Conservation (phyloP, 177 flowering plant species). For the Vitis hybrid region DNA sequence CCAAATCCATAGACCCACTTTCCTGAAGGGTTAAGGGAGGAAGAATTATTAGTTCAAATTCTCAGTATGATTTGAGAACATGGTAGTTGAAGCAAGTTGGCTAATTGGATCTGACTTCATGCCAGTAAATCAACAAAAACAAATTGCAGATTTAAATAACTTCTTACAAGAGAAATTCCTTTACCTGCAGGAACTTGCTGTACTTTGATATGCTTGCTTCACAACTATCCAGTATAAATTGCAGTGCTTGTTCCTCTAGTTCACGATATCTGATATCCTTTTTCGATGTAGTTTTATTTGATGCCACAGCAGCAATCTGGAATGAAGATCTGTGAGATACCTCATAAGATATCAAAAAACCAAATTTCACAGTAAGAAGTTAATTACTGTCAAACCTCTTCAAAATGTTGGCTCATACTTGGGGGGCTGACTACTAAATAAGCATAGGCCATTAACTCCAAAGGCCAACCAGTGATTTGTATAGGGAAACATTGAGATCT, state of each 20-base stretch:
- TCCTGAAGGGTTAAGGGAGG: constrained; percentile 36
- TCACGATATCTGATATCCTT: constrained; percentile 72
- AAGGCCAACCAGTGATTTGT: constrained; percentile 88
- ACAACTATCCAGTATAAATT: constrained; percentile 77
- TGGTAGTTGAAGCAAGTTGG: too few relatives aligned
- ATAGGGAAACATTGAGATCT: constrained; percentile 80
- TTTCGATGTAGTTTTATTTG: constrained; percentile 54
- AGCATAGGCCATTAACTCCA: constrained; percentile 92
- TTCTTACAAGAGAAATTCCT: not conserved
- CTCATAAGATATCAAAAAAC: not conserved
- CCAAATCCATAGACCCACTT: constrained; percentile 83
- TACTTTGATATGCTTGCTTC: constrained; percentile 89
- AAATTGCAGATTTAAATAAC: not conserved
- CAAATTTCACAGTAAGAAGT: not conserved
- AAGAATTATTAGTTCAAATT: not conserved
- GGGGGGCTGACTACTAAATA: constrained; percentile 86
- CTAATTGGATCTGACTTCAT: not conserved
- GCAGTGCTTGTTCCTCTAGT: constrained; percentile 79
- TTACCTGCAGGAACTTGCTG: constrained; percentile 82
- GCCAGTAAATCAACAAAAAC: not conserved
- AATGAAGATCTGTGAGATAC: constrained; percentile 7
- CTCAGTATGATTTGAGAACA: too few relatives aligned
- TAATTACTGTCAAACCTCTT: constrained; percentile 55
- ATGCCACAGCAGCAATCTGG: constrained; percentile 93
- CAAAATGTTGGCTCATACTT: constrained; percentile 65